phyloP scores from a whole-genome alignment of 768 basidiomycete species.

The Hygrocybe punicea region DNA sequence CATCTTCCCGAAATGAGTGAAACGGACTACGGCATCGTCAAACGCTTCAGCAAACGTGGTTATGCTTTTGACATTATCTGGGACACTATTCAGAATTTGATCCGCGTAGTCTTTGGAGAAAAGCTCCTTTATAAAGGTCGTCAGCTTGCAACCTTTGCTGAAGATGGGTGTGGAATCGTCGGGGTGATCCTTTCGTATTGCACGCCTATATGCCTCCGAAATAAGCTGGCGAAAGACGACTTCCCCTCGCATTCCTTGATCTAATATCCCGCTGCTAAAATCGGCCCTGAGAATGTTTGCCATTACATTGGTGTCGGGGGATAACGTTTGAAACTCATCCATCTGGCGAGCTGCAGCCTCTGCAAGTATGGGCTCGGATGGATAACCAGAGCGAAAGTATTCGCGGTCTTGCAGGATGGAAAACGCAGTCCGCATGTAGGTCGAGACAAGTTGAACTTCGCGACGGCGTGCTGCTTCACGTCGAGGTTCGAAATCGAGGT shows the following conservation, averaged over 20 bases:
- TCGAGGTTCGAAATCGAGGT: slow-evolving; percentile 14
- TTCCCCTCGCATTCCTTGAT: slow-evolving; percentile 21
- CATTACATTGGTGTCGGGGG: slow-evolving; percentile 3
- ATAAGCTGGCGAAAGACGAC: slow-evolving; percentile 23
- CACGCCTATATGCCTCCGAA: slow-evolving; percentile 22
- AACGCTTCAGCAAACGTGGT: slow-evolving; percentile 18
- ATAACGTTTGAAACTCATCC: not conserved
- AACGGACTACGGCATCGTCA: slow-evolving; percentile 23
- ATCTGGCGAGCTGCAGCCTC: slow-evolving; percentile 24
- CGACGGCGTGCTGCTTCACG: slow-evolving; percentile 1
- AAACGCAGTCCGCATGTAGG: slow-evolving; percentile 27
- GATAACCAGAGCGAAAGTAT: slow-evolving; percentile 27
- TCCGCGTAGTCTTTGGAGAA: slow-evolving; percentile 12
- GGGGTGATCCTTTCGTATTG: slow-evolving; percentile 5
- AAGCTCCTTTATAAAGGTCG: slow-evolving; percentile 20
- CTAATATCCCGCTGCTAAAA: slow-evolving; percentile 12
- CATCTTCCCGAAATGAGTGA: slow-evolving; percentile 30
- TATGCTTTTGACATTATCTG: slow-evolving; percentile 18
- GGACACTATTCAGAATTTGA: slow-evolving; percentile 16
- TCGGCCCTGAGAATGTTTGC: slow-evolving; percentile 2
- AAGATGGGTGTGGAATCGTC: slow-evolving; percentile 6
- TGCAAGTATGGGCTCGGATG: slow-evolving; percentile 35
- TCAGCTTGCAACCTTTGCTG: slow-evolving; percentile 18
- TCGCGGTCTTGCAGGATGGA: slow-evolving; percentile 21
- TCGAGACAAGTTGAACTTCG: slow-evolving; percentile 19